These are phyloP conservation scores for Podospora pseudopauciseta DNA, from an alignment of 495 filamentous ascomycete genomes.

Conservation along the genomic window DNA sequence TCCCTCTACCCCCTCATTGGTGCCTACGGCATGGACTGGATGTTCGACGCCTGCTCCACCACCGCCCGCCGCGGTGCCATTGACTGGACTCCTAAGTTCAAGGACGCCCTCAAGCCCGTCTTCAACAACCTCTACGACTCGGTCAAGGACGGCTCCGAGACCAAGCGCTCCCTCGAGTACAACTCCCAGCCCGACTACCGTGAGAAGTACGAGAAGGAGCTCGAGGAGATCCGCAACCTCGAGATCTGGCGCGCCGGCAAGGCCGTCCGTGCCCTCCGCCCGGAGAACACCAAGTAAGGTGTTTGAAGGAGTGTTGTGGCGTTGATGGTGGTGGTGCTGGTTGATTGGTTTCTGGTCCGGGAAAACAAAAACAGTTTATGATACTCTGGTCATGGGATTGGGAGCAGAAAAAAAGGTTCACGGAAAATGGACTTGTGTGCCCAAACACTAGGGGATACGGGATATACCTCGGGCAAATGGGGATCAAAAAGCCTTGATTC, in stretches of 20 bases:
- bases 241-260: conserved; percentile 99
- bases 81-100: conserved; percentile 94
- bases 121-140: conserved; percentile 95
- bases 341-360: conserved; percentile 20
- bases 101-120: conserved; percentile 93
- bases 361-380: conserved; percentile 15
- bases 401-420: conserved; percentile 8
- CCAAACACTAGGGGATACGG: conserved; percentile 14
- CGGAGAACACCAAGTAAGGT: conserved; percentile 1
- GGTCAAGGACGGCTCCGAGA: conserved; percentile 86
- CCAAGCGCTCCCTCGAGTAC: conserved; percentile 88
- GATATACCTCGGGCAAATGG: conserved; percentile 26
- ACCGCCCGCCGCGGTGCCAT: conserved; percentile 97
- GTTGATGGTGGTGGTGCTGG: conserved; percentile 12
- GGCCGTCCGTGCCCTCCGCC: conserved; percentile 59
- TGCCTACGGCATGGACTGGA: conserved; percentile 98
- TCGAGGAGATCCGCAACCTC: conserved; percentile 90
- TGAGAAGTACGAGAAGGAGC: conserved; percentile 91
- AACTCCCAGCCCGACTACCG: conserved; percentile 93
- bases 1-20: conserved; percentile 95
- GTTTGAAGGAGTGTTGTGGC: conserved; percentile 5
- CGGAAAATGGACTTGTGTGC: conserved; percentile 9
- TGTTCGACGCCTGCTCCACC: conserved; percentile 99
- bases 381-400: conserved; percentile 19
- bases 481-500: conserved; percentile 22